Conservation (phyloP, 2,329 filamentous ascomycete genomes). For the Orbilia brochopaga region DNA sequence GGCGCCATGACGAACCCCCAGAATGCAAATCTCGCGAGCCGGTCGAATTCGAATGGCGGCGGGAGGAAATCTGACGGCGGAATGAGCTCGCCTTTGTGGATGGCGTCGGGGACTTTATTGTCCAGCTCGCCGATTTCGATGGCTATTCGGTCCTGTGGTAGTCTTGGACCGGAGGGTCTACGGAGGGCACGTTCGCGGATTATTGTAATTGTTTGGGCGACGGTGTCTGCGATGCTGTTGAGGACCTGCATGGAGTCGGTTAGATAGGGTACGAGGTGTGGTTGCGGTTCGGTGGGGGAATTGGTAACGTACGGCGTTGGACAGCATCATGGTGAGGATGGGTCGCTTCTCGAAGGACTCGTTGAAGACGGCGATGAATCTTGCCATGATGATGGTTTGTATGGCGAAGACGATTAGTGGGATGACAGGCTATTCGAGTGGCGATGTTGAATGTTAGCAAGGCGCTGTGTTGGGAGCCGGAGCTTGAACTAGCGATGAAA, state of each 20-base stretch:
- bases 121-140: constrained; percentile 90
- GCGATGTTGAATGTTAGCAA: constrained; percentile 53
- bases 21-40: constrained; percentile 91
- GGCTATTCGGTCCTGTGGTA: constrained; percentile 73
- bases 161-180: constrained; percentile 66
- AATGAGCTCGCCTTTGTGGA: constrained; percentile 68
- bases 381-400: constrained; percentile 83
- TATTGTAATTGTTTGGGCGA: constrained; percentile 89
- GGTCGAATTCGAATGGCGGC: constrained; percentile 92
- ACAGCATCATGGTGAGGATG: constrained; percentile 99
- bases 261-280: constrained; percentile 16
- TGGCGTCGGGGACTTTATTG: constrained; percentile 74
- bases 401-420: constrained; percentile 83
- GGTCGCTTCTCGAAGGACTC: constrained; percentile 90
- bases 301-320: constrained; percentile 83
- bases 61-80: constrained; percentile 69
- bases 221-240: constrained; percentile 93
- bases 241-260: constrained; percentile 66
- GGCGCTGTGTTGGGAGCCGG: constrained; percentile 43
- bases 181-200: constrained; percentile 72
- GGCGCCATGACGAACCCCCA: constrained; percentile 93
- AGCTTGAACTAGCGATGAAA: not conserved
- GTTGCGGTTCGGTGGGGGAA: too few relatives aligned
- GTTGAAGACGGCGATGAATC: constrained; percentile 87
- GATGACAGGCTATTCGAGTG: constrained; percentile 73